Evolutionary conservation across 768 basidiomycete genomes (phyloP).

Genomic region (Pisolithus albus): DNA sequence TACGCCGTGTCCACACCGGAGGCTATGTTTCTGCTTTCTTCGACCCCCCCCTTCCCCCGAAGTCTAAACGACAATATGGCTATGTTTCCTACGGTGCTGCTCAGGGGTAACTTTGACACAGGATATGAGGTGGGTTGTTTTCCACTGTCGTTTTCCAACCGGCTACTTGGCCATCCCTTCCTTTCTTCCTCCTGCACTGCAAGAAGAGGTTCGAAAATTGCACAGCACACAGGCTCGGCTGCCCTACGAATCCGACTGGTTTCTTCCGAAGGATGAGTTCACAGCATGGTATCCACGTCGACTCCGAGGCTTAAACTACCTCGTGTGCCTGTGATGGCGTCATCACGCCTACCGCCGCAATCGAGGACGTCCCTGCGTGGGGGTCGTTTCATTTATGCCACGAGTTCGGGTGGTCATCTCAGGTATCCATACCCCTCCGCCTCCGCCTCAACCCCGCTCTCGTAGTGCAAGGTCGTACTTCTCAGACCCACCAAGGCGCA

Average conservation of each 20-base stretch:
- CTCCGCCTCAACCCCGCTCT: conserved; percentile 26
- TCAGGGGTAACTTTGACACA: neutral
- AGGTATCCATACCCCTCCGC: conserved; percentile 16
- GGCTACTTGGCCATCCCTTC: neutral
- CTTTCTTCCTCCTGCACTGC: conserved; percentile 1
- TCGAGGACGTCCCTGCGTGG: neutral
- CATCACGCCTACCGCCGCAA: conserved; percentile 5
- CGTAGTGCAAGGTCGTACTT: conserved; percentile 1
- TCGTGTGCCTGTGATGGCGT: conserved; percentile 26
- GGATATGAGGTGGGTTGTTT: neutral
- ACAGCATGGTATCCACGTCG: conserved; percentile 13
- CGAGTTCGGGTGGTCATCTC: neutral
- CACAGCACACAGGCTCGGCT: conserved; percentile 3
- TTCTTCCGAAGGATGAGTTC: neutral
- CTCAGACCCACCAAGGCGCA: conserved; percentile 14
- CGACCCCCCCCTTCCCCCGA: neutral
- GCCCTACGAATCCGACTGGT: neutral
- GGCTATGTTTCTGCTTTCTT: conserved; percentile 12
- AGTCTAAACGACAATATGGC: neutral
- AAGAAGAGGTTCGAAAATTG: neutral
- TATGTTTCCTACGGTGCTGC: neutral
- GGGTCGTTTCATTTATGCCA: conserved; percentile 1
- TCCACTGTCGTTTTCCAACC: neutral
- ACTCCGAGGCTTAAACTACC: conserved; percentile 12
- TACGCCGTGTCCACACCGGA: conserved; percentile 6